These are phyloP conservation scores for Colletotrichum magnum DNA, from an alignment of 2,329 filamentous ascomycete species.

Conservation along the genomic window DNA sequence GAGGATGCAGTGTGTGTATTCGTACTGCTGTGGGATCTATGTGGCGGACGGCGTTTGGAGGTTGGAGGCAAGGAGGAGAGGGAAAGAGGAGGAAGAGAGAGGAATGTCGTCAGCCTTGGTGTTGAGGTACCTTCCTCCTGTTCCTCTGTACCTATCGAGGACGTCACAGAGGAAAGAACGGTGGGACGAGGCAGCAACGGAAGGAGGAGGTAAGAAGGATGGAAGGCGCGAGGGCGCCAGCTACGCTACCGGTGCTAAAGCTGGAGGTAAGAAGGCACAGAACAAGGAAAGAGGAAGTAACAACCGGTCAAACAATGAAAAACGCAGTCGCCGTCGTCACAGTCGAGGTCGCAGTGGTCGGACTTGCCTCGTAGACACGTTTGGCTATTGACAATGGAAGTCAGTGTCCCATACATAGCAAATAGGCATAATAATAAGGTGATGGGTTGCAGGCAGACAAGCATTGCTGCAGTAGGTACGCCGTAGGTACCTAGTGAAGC, in stretches of 20 bases:
- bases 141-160: too few relatives aligned
- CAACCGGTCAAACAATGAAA: background rate
- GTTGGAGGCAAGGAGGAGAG: background rate
- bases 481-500: background rate
- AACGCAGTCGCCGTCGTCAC: slow-evolving; percentile 9
- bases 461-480: background rate
- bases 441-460: slow-evolving; percentile 2
- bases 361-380: slow-evolving; percentile 10
- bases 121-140: too few relatives aligned
- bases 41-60: too few relatives aligned
- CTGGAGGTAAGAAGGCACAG: background rate
- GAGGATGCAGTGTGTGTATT: too few relatives aligned
- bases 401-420: background rate
- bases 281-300: slow-evolving; percentile 1
- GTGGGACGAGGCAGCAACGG: background rate
- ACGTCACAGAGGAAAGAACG: background rate
- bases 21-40: too few relatives aligned
- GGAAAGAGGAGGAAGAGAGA: background rate
- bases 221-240: background rate
- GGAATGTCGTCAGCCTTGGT: background rate
- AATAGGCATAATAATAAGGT: slow-evolving; percentile 4
- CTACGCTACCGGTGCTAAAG: background rate
- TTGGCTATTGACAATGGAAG: background rate
- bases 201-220: background rate
- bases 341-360: slow-evolving; percentile 14